Base-by-base conservation (phyloP, 148 eudicot species). In the Limonium bicolor region DNA sequence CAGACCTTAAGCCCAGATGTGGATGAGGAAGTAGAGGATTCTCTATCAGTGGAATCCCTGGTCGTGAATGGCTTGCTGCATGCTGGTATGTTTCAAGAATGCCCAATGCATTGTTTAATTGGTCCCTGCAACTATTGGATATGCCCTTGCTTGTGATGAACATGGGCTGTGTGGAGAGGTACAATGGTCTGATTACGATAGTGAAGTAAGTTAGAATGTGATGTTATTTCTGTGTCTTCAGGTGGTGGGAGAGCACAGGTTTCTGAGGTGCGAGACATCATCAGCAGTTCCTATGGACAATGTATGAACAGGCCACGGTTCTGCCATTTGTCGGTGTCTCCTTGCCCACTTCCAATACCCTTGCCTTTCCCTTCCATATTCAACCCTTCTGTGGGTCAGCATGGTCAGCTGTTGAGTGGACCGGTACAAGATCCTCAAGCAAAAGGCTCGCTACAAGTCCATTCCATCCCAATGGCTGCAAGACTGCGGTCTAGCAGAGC, bases 311-410 rank as follows among this genome's bases (percentile, higher is more conserved):
- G 63, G 57, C 93, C 95, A 22, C 75, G 64, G 52, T 84, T 77
- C 68, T 84, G 80, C 33, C 85, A 84, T 48, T 62, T 80, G 36
- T 80, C 86, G 5, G 69, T 62, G 16, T 62, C 88, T 38, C 69
- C 56, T 20, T 85, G 85, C 48, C 88, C 95, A 60, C 85, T 90
- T 31, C 95, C 99, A 1, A 78, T 90, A 35, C 95, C 95, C 7
- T 74, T 90, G 39, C 95, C 95, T 12, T 90, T 75, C 42, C 95
- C 95, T 28, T 70, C 87, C 29, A 80, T 90, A 60, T 85, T 80
- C 51, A 62, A 67, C 3, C 62, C 60, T 29, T 59, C 26, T 29
- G 74, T 90, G 18, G 82, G 93, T 41, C 66, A 74, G 47, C 50
- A 56, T 22, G 99, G 95, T 2, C 82, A 78, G 63, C 54, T 84